A percentile compares a stretch with the other conserved stretches of the same genome.
Conservation (phyloP, 306 rosid species). For the Rosa persica region DNA sequence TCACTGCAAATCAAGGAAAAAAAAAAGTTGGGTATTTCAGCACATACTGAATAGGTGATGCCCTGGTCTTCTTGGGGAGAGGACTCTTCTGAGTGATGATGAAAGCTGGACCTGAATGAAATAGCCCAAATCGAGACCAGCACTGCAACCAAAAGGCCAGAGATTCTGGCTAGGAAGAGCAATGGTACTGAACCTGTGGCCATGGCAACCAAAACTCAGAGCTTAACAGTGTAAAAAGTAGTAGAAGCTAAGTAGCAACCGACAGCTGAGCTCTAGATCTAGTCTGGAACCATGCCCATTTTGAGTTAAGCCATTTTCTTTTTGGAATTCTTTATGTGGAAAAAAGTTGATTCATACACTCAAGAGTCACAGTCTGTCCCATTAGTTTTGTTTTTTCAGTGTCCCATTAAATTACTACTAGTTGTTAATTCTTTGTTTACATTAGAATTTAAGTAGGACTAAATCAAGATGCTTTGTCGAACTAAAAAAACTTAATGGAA, state of each 20-base stretch:
- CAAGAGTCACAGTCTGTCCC: neutral
- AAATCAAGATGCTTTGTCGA: slow-evolving; percentile 10
- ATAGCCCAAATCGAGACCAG: slow-evolving; percentile 71
- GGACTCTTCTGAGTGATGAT: slow-evolving; percentile 37
- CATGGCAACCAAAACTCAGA: slow-evolving; percentile 36
- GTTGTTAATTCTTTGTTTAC: neutral
- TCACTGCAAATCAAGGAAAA: neutral
- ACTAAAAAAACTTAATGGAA: neutral
- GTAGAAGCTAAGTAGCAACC: slow-evolving; percentile 18
- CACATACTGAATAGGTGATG: slow-evolving; percentile 51
- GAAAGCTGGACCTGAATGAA: slow-evolving; percentile 70
- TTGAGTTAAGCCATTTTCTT: neutral
- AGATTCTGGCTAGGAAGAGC: slow-evolving; percentile 59
- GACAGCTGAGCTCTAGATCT: slow-evolving; percentile 37
- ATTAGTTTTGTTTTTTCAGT: neutral
- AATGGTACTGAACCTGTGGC: slow-evolving; percentile 41
- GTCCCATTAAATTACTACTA: neutral
- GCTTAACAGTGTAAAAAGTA: neutral
- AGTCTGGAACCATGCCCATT: neutral
- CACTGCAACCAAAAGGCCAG: slow-evolving; percentile 53
- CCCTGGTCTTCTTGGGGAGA: slow-evolving; percentile 34
- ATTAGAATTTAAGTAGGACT: neutral
- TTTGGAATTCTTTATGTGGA: neutral
- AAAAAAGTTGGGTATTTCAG: neutral
- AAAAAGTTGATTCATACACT: neutral